Percentiles rank a stretch among this genome's conserved stretches.
Conservation (phyloP, 2,329 filamentous ascomycete genomes). For the Penicillium hordei region DNA sequence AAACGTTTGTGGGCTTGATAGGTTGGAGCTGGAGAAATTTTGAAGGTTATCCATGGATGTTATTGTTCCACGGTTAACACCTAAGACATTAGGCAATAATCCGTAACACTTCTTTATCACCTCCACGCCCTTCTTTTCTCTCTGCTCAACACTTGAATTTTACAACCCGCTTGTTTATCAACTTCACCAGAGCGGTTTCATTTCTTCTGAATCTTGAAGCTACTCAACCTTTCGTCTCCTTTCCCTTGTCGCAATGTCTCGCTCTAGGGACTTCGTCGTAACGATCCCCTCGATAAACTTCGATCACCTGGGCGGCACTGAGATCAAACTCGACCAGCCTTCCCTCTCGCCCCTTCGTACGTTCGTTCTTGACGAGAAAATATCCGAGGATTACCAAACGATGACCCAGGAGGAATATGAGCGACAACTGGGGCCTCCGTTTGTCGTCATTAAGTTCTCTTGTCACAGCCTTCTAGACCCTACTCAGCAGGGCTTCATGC, state of each 20-base stretch:
- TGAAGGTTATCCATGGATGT: background rate
- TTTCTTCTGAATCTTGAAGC: background rate
- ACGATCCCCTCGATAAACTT: background rate
- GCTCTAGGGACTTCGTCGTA: background rate
- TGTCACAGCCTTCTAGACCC: background rate
- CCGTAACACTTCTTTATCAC: background rate
- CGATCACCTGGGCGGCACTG: background rate
- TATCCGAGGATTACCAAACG: constrained; percentile 1
- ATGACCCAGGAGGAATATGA: background rate
- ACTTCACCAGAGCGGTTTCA: background rate
- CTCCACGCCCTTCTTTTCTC: background rate
- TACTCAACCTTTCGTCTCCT: background rate
- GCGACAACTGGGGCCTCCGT: background rate
- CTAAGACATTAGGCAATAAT: background rate
- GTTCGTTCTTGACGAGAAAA: background rate
- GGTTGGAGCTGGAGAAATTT: background rate
- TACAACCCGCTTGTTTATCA: background rate
- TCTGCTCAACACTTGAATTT: background rate
- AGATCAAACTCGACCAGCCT: background rate
- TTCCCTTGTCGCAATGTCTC: background rate
- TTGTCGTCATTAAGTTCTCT: background rate
- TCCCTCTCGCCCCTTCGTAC: background rate
- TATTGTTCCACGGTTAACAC: background rate
- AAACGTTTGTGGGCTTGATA: background rate
- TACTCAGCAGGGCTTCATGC: background rate